A percentile compares a stretch with the other conserved stretches of the same genome.
Evolutionary conservation across 2,329 filamentous ascomycete species (phyloP).

Genomic region (Beauveria australis): DNA sequence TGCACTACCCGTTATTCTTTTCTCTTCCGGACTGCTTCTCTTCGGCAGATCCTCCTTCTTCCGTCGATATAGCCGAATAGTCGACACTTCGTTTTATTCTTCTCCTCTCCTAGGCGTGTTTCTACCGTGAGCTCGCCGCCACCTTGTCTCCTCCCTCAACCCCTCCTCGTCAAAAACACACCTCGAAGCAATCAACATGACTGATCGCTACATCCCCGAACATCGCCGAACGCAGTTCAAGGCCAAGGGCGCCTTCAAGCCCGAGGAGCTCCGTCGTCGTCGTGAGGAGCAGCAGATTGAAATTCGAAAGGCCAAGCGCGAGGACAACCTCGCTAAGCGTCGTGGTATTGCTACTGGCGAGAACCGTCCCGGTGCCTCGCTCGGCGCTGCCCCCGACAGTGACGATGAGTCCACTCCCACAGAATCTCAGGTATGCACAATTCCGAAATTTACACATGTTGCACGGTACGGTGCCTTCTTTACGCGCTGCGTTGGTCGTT

Average conservation of each 20-base stretch:
- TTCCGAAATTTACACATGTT: constrained; percentile 10
- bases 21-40: constrained; percentile 1
- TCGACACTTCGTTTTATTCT: neutral
- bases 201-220: constrained; percentile 98
- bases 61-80: neutral
- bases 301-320: constrained; percentile 96
- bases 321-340: constrained; percentile 97
- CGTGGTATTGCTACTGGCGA: constrained; percentile 83
- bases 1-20: constrained; percentile 2
- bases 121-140: neutral
- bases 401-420: constrained; percentile 94
- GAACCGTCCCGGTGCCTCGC: constrained; percentile 68
- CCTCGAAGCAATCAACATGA: constrained; percentile 57
- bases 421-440: constrained; percentile 74
- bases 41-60: constrained; percentile 3
- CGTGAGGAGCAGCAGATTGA: constrained; percentile 99
- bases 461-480: neutral
- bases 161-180: constrained; percentile 15
- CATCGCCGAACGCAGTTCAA: constrained; percentile 99
- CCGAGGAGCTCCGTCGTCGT: constrained; percentile 94
- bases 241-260: constrained; percentile 98
- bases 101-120: neutral
- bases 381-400: constrained; percentile 87
- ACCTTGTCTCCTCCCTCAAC: constrained; percentile 12
- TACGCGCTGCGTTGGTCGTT: neutral